Evolutionary conservation across 192 early-diverging fungal genomes (phyloP).

Genomic region (Tieghemiomyces parasiticus): DNA sequence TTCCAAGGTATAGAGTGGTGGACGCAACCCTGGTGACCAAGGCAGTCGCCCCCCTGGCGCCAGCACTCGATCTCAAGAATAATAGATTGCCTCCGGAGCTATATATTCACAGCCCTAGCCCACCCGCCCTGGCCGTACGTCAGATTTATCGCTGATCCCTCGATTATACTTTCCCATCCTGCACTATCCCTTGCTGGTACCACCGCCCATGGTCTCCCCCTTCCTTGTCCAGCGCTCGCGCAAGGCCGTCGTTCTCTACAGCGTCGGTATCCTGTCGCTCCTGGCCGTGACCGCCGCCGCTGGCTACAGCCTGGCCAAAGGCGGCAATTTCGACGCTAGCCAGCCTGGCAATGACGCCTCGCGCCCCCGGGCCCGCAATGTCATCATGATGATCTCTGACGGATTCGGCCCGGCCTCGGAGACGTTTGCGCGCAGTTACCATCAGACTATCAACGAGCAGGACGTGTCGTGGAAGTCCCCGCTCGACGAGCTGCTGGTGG

Average conservation of each 20-base stretch:
- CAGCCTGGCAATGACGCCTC: slow-evolving; percentile 2
- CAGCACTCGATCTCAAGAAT: neutral
- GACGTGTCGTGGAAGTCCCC: slow-evolving; percentile 37
- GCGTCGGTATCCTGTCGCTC: neutral
- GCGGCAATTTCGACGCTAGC: neutral
- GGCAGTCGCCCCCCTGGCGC: neutral
- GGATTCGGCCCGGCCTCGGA: slow-evolving; percentile 93
- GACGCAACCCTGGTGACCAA: no score
- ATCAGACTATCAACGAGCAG: slow-evolving; percentile 44
- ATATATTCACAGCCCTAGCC: neutral
- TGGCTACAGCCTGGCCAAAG: neutral
- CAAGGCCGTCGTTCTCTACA: neutral
- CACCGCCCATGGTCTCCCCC: neutral
- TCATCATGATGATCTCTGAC: slow-evolving; percentile 90
- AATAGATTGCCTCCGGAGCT: neutral
- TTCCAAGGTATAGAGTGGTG: no score
- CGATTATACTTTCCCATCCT: neutral
- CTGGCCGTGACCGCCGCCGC: neutral
- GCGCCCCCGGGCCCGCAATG: slow-evolving; percentile 40
- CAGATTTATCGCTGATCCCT: neutral
- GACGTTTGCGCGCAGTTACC: slow-evolving; percentile 69
- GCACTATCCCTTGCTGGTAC: neutral
- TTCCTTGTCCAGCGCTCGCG: neutral
- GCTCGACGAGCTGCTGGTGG: slow-evolving; percentile 61
- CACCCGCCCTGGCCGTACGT: neutral